These are phyloP conservation scores for Moesziomyces aphidis DNA, from an alignment of 1,284 basidiomycete genomes.

Conservation along the genomic window DNA sequence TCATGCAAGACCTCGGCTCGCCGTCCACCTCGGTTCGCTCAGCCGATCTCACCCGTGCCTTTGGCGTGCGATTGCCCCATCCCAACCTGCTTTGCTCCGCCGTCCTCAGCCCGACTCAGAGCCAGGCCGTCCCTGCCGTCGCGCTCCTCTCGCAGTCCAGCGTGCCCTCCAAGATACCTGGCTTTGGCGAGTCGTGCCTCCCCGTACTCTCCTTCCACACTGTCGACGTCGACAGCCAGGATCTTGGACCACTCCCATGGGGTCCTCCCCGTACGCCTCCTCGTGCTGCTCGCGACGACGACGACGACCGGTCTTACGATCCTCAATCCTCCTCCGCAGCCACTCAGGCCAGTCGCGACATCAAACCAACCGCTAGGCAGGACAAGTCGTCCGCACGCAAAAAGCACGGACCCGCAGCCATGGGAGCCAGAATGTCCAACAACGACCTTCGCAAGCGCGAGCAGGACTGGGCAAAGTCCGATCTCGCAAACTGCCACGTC, in stretches of 20 bases:
- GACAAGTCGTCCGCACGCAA: constrained; percentile 27
- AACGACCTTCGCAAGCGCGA: constrained; percentile 42
- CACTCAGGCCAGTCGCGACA: constrained; percentile 20
- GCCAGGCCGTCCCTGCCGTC: constrained; percentile 20
- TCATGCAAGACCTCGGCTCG: constrained; percentile 20
- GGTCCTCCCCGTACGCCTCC: constrained; percentile 45
- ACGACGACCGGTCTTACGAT: constrained; percentile 17
- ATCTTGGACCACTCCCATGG: constrained; percentile 58
- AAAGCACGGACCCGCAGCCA: constrained; percentile 54
- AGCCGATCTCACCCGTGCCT: constrained; percentile 25
- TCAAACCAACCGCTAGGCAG: constrained; percentile 13
- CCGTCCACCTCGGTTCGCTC: background rate
- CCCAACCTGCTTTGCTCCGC: constrained; percentile 50
- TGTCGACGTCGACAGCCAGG: constrained; percentile 37
- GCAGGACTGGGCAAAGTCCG: constrained; percentile 41
- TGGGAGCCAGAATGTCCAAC: constrained; percentile 31
- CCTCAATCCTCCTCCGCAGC: constrained; percentile 26
- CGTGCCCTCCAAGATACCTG: constrained; percentile 46
- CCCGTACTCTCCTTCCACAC: constrained; percentile 65
- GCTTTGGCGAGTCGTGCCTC: constrained; percentile 57
- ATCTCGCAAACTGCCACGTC: constrained; percentile 58
- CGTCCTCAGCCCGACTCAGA: constrained; percentile 33
- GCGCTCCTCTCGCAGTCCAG: constrained; percentile 62
- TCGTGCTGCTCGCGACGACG: constrained; percentile 7
- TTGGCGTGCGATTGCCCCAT: constrained; percentile 54